These are phyloP conservation scores for Clarireedia homoeocarpa DNA, from an alignment of 2,329 filamentous ascomycete species.

Conservation along the genomic window DNA sequence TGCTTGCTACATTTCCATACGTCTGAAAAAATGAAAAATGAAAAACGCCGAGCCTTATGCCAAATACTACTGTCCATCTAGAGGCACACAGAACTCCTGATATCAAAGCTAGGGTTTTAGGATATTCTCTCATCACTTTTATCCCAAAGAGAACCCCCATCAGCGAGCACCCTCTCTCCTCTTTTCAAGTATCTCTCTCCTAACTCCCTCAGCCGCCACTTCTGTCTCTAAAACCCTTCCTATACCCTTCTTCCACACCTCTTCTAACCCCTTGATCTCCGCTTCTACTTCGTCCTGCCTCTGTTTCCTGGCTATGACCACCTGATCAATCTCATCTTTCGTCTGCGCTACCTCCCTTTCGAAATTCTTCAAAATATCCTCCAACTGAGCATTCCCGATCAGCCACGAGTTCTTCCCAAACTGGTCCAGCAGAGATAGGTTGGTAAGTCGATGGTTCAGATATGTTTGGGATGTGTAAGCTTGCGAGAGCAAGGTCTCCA, in stretches of 20 bases:
- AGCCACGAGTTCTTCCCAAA: slow-evolving; percentile 86
- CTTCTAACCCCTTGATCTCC: slow-evolving; percentile 67
- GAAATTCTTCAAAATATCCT: slow-evolving; percentile 58
- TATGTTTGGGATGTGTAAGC: slow-evolving; percentile 53
- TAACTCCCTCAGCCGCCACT: slow-evolving; percentile 68
- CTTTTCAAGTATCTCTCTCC: slow-evolving; percentile 57
- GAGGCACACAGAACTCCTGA: too few species aligned
- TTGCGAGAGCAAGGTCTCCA: slow-evolving; percentile 30
- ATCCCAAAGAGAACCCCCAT: neutral
- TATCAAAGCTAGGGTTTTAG: too few species aligned
- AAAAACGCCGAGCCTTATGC: too few species aligned
- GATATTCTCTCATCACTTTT: neutral
- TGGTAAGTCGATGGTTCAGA: slow-evolving; percentile 34
- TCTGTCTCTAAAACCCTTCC: slow-evolving; percentile 79
- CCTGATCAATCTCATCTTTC: slow-evolving; percentile 61
- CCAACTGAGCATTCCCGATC: slow-evolving; percentile 71
- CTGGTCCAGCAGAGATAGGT: slow-evolving; percentile 22
- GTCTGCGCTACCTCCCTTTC: slow-evolving; percentile 67
- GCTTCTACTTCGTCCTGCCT: slow-evolving; percentile 63
- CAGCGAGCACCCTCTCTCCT: slow-evolving; percentile 36
- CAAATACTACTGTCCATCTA: neutral
- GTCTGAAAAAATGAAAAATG: too few species aligned
- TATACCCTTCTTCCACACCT: slow-evolving; percentile 72
- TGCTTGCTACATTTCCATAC: too few species aligned
- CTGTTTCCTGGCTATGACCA: slow-evolving; percentile 62